Conservation (phyloP, 2,329 filamentous ascomycete species). For the Pseudopithomyces maydicus region DNA sequence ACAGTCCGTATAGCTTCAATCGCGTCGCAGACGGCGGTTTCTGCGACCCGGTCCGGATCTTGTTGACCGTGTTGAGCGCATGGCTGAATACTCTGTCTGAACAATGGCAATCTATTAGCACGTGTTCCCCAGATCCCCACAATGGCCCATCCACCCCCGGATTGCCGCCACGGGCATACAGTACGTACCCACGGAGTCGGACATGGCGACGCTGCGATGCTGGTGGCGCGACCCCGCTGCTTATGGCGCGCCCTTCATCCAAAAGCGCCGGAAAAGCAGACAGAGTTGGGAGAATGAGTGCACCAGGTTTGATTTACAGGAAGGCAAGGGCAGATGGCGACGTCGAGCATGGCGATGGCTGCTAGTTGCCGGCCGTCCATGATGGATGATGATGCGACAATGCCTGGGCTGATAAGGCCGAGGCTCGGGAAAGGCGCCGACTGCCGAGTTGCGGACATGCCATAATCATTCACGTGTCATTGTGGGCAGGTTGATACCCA, state of each 20-base stretch:
- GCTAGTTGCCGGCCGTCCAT: slow-evolving; percentile 18
- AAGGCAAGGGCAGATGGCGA: slow-evolving; percentile 13
- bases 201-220: slow-evolving; percentile 35
- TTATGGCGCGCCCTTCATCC: slow-evolving; percentile 20
- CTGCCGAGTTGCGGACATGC: not conserved
- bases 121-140: not conserved
- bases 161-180: slow-evolving; percentile 9
- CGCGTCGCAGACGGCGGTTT: slow-evolving; percentile 85
- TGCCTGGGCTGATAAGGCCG: slow-evolving; percentile 12
- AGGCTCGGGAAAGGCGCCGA: slow-evolving; percentile 14
- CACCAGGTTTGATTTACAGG: not conserved
- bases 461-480: not conserved
- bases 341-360: slow-evolving; percentile 31
- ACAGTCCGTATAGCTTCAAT: slow-evolving; percentile 92
- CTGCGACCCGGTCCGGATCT: slow-evolving; percentile 90
- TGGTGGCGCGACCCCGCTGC: slow-evolving; percentile 23
- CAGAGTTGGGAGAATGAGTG: not conserved
- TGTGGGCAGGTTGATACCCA: too few species aligned
- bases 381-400: slow-evolving; percentile 9
- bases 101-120: slow-evolving; percentile 6
- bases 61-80: slow-evolving; percentile 97
- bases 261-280: slow-evolving; percentile 13
- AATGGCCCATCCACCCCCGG: not conserved
- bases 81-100: slow-evolving; percentile 97
- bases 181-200: slow-evolving; percentile 50